A percentile compares a stretch with the other conserved stretches of the same genome.
Conservation (phyloP, 2,329 filamentous ascomycete species). For the Fusarium bactridioides region DNA sequence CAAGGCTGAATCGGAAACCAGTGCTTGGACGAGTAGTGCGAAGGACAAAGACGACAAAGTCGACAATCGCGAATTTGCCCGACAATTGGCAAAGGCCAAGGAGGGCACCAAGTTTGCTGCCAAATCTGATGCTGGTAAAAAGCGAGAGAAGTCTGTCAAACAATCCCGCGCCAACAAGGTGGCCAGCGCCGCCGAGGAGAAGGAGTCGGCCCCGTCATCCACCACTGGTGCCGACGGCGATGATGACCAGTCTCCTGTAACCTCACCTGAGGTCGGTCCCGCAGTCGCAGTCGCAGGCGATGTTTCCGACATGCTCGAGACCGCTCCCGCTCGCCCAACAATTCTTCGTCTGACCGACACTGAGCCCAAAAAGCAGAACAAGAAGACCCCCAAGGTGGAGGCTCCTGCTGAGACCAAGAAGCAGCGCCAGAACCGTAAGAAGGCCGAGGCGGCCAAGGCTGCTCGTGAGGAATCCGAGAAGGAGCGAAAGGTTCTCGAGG, state of each 20-base stretch:
- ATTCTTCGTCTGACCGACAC: conserved; percentile 80
- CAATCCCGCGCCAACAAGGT: conserved; percentile 68
- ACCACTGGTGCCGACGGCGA: conserved; percentile 79
- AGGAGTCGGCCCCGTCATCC: conserved; percentile 64
- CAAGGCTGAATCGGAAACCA: conserved; percentile 48
- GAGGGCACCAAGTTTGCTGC: conserved; percentile 69
- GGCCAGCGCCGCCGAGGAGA: conserved; percentile 52
- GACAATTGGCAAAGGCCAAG: conserved; percentile 74
- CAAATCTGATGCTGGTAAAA: conserved; percentile 65
- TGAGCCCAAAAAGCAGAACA: conserved; percentile 68
- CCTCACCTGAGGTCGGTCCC: conserved; percentile 68
- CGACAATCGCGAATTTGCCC: conserved; percentile 79
- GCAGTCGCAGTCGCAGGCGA: conserved; percentile 69
- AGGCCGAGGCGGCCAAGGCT: conserved; percentile 81
- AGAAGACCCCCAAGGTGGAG: conserved; percentile 67
- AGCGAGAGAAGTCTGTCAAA: conserved; percentile 74
- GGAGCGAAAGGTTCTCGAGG: conserved; percentile 76
- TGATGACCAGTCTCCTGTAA: conserved; percentile 77
- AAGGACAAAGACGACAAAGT: conserved; percentile 59
- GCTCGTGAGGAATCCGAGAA: conserved; percentile 80
- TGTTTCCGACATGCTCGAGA: conserved; percentile 92
- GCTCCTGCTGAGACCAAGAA: conserved; percentile 88
- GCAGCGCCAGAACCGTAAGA: conserved; percentile 90
- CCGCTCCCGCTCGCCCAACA: conserved; percentile 70
- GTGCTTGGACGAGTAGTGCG: conserved; percentile 41